phyloP scores from a whole-genome alignment of 2,329 filamentous ascomycete species.

The Neobulgaria alba region DNA sequence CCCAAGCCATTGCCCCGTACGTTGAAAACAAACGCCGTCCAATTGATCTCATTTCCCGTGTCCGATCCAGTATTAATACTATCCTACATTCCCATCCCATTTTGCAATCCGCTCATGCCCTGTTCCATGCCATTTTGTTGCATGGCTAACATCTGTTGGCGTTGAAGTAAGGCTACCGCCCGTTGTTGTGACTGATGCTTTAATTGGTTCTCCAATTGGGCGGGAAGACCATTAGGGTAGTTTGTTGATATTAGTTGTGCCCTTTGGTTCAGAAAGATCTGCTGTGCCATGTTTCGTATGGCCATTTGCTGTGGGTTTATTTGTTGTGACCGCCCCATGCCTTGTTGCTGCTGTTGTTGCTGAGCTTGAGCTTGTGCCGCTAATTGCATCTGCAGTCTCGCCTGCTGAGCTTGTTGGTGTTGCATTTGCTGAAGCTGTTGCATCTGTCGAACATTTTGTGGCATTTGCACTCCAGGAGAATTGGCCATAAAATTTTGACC shows the following conservation, averaged over 20 bases:
- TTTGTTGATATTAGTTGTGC: not conserved
- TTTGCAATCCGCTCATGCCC: constrained; percentile 23
- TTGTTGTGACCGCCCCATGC: constrained; percentile 3
- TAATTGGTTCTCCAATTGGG: constrained; percentile 2
- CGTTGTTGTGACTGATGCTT: not conserved
- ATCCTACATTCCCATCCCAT: constrained; percentile 24
- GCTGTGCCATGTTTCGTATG: no score
- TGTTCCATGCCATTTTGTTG: constrained; percentile 14
- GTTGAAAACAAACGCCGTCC: no score
- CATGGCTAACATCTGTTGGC: not conserved
- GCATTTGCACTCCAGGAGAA: constrained; percentile 27
- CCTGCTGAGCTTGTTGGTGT: constrained; percentile 1
- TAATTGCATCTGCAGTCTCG: not conserved
- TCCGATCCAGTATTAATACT: no score
- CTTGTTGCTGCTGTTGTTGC: constrained; percentile 18
- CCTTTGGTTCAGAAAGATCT: no score
- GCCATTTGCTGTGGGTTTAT: constrained; percentile 1
- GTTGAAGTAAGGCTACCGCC: no score
- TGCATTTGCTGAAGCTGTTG: constrained; percentile 18
- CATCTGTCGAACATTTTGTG: constrained; percentile 27
- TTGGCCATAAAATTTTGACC: constrained; percentile 26
- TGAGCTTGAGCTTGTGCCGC: constrained; percentile 3
- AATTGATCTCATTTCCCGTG: no score
- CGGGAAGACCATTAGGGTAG: not conserved
- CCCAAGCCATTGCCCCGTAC: no score